phyloP scores from a whole-genome alignment of 768 basidiomycete species.

The Floccularia luteovirens region DNA sequence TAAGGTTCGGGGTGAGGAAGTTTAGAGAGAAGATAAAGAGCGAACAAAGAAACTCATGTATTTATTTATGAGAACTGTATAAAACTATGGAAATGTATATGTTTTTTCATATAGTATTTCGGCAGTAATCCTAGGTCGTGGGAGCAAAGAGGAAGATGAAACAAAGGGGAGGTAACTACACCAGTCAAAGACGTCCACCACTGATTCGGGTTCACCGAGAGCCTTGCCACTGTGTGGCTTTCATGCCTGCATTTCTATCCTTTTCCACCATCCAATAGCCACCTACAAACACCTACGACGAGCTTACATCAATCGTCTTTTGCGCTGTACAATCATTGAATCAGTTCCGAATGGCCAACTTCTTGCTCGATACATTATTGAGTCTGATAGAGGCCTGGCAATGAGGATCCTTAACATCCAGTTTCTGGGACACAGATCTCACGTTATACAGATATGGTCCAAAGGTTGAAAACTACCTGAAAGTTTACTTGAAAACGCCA shows the following conservation, averaged over 20 bases:
- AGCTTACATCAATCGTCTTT: conserved; percentile 42
- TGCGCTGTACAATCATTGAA: conserved; percentile 40
- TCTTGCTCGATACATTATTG: conserved; percentile 42
- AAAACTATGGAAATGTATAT: no score
- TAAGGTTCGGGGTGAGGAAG: no score
- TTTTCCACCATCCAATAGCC: conserved; percentile 7
- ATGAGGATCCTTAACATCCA: conserved; percentile 21
- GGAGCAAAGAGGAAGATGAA: no score
- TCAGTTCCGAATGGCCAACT: conserved; percentile 34
- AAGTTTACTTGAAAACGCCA: conserved; percentile 58
- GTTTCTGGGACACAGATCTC: conserved; percentile 1
- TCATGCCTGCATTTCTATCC: not conserved
- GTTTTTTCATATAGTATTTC: not conserved
- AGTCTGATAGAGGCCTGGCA: conserved; percentile 40
- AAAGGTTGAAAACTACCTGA: conserved; percentile 58
- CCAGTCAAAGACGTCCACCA: not conserved
- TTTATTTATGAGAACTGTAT: no score
- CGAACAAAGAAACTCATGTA: no score
- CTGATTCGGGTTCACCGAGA: not conserved
- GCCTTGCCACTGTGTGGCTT: not conserved
- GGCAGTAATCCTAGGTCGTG: not conserved
- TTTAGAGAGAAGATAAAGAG: no score
- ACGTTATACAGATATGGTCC: conserved; percentile 42
- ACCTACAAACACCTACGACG: conserved; percentile 29
- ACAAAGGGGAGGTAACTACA: not conserved